Conservation (phyloP, 2,329 filamentous ascomycete genomes). For the Colletotrichum chrysophilum region DNA sequence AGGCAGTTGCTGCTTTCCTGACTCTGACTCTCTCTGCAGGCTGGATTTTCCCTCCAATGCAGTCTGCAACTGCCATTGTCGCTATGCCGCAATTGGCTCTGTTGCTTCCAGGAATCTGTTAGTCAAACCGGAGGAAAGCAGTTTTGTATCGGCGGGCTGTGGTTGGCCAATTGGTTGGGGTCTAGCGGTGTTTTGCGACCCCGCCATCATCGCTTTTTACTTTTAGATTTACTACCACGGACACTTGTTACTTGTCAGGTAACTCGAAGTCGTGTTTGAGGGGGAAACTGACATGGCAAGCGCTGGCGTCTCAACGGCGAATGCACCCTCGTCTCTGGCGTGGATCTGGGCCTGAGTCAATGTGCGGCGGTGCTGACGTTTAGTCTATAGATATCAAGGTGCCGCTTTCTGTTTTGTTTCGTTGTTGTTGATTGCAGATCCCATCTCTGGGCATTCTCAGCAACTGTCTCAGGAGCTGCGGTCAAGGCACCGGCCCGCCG, state of each 20-base stretch:
- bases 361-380: not conserved
- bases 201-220: not conserved
- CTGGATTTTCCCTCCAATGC: not conserved
- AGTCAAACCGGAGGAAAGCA: conserved; percentile 15
- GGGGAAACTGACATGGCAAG: not conserved
- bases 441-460: conserved; percentile 13
- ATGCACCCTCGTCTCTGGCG: not conserved
- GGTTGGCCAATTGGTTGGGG: conserved; percentile 35
- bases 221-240: not conserved
- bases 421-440: conserved; percentile 12
- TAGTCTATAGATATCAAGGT: conserved; percentile 13
- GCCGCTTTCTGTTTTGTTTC: not conserved
- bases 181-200: conserved; percentile 12
- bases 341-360: not conserved
- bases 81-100: not conserved
- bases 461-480: conserved; percentile 13
- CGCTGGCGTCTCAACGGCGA: not conserved
- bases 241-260: not conserved
- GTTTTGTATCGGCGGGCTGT: conserved; percentile 30
- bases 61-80: not conserved
- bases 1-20: not conserved
- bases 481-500: conserved; percentile 10
- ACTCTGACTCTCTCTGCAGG: not conserved
- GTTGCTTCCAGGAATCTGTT: not conserved
- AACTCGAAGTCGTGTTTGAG: not conserved